These are phyloP conservation scores for Eucalyptus globulus DNA, from an alignment of 345 rosid species.

Conservation along the genomic window DNA sequence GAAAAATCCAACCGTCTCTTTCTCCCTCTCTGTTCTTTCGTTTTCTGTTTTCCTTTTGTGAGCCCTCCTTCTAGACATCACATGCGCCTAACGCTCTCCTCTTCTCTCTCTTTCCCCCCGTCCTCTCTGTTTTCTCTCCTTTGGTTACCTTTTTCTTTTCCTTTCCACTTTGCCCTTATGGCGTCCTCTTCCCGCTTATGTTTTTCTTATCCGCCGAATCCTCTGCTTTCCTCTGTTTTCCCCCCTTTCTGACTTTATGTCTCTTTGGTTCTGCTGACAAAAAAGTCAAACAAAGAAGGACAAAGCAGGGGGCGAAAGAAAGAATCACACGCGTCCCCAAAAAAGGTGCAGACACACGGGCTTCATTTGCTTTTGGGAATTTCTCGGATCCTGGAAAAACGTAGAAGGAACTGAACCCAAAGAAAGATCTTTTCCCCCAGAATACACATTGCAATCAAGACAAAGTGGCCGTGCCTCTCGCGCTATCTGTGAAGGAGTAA, in stretches of 20 bases:
- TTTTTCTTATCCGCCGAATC: not conserved
- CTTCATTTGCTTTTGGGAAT: not conserved
- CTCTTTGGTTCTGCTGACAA: no score
- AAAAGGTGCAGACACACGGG: not conserved
- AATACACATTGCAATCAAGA: no score
- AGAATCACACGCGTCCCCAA: not conserved
- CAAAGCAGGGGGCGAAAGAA: no score
- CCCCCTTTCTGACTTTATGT: accelerated
- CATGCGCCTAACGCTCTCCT: not conserved
- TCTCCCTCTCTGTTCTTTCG: no score
- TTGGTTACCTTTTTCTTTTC: not conserved
- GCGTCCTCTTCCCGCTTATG: not conserved
- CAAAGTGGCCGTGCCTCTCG: no score
- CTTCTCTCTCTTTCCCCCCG: accelerated
- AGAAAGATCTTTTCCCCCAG: not conserved
- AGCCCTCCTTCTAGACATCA: not conserved
- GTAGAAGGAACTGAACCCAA: not conserved
- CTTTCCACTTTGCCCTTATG: not conserved
- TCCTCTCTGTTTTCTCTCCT: not conserved
- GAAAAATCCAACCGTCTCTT: no score
- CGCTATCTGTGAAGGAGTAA: no score
- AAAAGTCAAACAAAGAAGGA: no score
- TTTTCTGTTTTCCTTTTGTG: no score
- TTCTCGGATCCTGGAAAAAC: not conserved
- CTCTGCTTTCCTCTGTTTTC: not conserved